Evolutionary conservation across 257 asterid genomes (phyloP), one percentile per base, ranked within the genome.

Genomic region (Lycium barbarum): DNA sequence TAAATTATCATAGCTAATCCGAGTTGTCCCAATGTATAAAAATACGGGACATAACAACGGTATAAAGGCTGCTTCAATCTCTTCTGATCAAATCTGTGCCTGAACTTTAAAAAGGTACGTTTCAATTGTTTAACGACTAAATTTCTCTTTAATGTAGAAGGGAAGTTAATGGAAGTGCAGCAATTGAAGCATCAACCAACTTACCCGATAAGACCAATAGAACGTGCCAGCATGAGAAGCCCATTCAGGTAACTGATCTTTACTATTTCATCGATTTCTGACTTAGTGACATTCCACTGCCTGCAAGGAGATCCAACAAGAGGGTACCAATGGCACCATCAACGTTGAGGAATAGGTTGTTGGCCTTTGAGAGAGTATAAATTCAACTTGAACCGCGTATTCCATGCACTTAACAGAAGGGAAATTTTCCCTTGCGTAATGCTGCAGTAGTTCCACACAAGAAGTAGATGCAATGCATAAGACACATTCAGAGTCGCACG

Each of bases 161-260:
- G 6, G 18, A 6, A 17, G 66, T 59, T 18, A 17, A 59, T 2
- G 4, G 33, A 59, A 59, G 66, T 59, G 66, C 10, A n/a, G n/a
- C n/a, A n/a, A n/a, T n/a, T n/a, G n/a, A n/a, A n/a, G n/a, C n/a
- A n/a, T n/a, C n/a, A n/a, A n/a, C n/a, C 5, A 87, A 91, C 98
- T 90, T 81, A 96, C 98, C 99, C 99, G 63, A 96, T 96, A 89
- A 96, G 98, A 92, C 99, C 99, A 88, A 96, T 93, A 88, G 99
- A 93, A 86, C 99, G 99, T 54, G 99, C 99, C 35, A 96, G 92
- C 81, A 96, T 98, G 70, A 96, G 94, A 86, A 94, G 98, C 62
- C 99, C 98, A 17, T 96, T 94, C 74, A 96, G 91, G 91, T 94
- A 96, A 86, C 99, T 98, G 17, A 96, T 96, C 84, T 84, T 95